phyloP scores from a whole-genome alignment of 768 basidiomycete genomes.

The Mycena capillaripes region DNA sequence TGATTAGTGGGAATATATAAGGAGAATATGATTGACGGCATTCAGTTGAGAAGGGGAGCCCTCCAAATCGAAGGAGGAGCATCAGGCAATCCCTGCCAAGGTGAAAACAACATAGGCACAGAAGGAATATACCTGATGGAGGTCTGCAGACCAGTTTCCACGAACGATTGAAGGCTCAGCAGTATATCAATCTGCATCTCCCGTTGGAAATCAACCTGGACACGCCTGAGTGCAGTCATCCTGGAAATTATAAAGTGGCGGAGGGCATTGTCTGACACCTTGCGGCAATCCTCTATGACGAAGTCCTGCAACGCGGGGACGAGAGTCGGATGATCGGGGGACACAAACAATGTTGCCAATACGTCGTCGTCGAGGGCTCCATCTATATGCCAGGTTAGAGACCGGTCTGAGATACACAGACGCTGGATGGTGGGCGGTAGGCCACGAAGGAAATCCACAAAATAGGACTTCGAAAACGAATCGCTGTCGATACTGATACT shows the following conservation, averaged over 20 bases:
- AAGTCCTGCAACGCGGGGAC: slow-evolving; percentile 8
- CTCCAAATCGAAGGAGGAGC: background rate
- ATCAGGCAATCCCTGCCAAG: background rate
- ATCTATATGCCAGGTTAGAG: background rate
- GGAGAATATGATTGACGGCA: no score
- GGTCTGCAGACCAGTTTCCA: slow-evolving; percentile 12
- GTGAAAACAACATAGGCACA: background rate
- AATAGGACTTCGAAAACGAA: background rate
- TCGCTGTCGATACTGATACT: slow-evolving; percentile 7
- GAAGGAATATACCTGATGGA: background rate
- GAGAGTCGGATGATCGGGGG: background rate
- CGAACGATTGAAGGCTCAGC: background rate
- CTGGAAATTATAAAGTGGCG: background rate
- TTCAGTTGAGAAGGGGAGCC: no score
- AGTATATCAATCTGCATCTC: background rate
- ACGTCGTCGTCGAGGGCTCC: background rate
- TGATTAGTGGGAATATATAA: background rate
- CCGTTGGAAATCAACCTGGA: slow-evolving; percentile 10
- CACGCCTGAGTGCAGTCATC: background rate
- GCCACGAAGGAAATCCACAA: background rate
- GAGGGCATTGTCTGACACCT: background rate
- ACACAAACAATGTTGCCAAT: background rate
- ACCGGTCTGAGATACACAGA: background rate
- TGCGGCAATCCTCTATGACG: background rate
- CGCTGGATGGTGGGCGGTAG: background rate